Percentiles rank a stretch among this genome's conserved stretches.
Evolutionary conservation across 495 filamentous ascomycete species (phyloP).

Genomic region (Aspergillus nidulans): DNA sequence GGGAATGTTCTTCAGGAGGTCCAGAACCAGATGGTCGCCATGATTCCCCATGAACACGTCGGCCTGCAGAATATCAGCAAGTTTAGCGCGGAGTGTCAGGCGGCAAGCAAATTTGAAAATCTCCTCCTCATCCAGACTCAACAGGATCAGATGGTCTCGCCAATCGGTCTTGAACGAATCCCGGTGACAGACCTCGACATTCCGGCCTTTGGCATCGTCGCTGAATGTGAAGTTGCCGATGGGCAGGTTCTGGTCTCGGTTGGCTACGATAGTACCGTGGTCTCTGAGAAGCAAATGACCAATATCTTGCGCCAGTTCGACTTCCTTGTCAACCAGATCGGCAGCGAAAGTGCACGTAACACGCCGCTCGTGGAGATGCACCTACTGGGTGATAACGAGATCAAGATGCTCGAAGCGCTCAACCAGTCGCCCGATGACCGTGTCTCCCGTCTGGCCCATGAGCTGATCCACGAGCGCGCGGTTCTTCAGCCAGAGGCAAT

Average conservation of each 20-base stretch:
- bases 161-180: too few relatives aligned
- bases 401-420: too few relatives aligned
- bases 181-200: too few relatives aligned
- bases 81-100: neutral
- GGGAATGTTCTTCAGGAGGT: neutral
- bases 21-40: neutral
- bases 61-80: neutral
- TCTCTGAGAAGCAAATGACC: too few relatives aligned
- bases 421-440: too few relatives aligned
- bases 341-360: neutral
- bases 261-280: too few relatives aligned
- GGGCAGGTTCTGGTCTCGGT: too few relatives aligned
- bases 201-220: too few relatives aligned
- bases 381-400: neutral
- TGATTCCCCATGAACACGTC: neutral
- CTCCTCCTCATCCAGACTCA: neutral
- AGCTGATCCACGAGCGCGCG: neutral
- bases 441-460: too few relatives aligned
- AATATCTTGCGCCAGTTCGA: neutral
- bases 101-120: neutral
- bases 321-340: neutral
- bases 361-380: neutral
- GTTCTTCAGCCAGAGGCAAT: slow-evolving; percentile 19
- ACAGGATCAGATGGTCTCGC: too few relatives aligned
- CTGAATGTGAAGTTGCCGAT: too few relatives aligned